A percentile compares a stretch with the other conserved stretches of the same genome.
These are phyloP conservation scores for Venturiaceae sp. DNA, from an alignment of 2,329 filamentous ascomycete genomes.

Conservation along the genomic window DNA sequence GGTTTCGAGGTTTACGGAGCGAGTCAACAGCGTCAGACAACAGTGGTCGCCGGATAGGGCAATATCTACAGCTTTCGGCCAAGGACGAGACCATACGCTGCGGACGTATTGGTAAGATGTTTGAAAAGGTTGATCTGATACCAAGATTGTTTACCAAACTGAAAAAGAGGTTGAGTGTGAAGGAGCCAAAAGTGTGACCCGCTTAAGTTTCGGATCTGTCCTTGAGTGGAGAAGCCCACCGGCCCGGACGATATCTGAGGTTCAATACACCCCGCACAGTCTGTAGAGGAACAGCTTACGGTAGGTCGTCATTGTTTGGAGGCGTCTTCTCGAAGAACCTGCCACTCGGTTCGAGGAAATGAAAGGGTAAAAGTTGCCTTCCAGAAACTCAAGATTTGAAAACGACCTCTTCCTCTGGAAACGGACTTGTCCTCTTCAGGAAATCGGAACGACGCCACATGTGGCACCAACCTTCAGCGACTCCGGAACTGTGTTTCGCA, in stretches of 20 bases:
- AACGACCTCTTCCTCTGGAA: neutral
- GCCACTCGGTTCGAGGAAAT: no score
- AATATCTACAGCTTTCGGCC: neutral
- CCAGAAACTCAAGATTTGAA: neutral
- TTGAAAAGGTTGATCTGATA: neutral
- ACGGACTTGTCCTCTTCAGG: neutral
- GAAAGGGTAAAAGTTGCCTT: neutral
- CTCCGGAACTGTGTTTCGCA: neutral
- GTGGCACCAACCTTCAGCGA: neutral
- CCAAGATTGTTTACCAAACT: neutral
- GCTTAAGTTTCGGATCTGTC: neutral
- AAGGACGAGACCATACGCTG: neutral
- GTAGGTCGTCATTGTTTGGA: neutral
- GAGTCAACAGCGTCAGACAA: neutral
- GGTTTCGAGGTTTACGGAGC: neutral
- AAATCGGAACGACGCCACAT: neutral
- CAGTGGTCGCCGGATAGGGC: neutral
- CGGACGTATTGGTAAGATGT: neutral
- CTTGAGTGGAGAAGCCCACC: neutral
- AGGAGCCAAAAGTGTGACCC: neutral
- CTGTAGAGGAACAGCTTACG: neutral
- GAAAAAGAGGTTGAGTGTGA: neutral
- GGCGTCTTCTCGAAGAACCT: neutral
- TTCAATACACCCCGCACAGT: neutral
- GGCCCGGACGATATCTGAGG: neutral